Evolutionary conservation across 441 rosid species (phyloP).

Genomic region (Gossypium lobatum): DNA sequence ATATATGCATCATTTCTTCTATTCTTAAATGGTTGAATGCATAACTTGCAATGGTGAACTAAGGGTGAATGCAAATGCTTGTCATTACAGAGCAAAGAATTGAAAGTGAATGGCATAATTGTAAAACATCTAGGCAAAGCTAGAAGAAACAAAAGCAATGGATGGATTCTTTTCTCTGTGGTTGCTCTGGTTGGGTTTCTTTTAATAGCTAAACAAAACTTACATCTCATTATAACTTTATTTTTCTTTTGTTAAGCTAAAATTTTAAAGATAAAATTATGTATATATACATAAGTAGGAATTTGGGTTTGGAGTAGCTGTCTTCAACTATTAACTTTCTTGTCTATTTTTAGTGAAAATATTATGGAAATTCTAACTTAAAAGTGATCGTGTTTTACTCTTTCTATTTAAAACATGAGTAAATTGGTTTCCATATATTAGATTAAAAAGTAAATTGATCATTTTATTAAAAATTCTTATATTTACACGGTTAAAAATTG

Average conservation of each 20-base stretch:
- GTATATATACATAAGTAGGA: background rate
- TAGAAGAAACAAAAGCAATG: background rate
- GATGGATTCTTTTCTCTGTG: background rate
- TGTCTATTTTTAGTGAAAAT: background rate
- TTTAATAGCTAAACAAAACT: background rate
- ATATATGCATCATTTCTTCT: background rate
- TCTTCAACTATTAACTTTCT: background rate
- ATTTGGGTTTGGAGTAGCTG: background rate
- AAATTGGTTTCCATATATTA: too few relatives aligned
- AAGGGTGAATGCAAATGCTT: background rate
- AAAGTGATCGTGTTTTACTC: too few relatives aligned
- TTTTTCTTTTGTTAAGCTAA: background rate
- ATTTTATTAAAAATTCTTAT: too few relatives aligned
- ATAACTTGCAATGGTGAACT: background rate
- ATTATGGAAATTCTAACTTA: too few relatives aligned
- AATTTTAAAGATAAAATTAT: background rate
- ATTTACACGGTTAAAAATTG: too few relatives aligned
- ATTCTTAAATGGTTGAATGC: background rate
- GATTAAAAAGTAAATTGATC: too few relatives aligned
- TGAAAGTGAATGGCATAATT: too few relatives aligned
- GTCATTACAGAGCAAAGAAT: background rate
- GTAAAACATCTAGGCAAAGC: background rate
- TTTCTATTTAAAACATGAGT: too few relatives aligned
- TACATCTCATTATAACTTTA: background rate
- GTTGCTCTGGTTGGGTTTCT: slow-evolving; percentile 5